Base-by-base conservation (phyloP, 2,329 filamentous ascomycete genomes). In the Zymoseptoria brevis region DNA sequence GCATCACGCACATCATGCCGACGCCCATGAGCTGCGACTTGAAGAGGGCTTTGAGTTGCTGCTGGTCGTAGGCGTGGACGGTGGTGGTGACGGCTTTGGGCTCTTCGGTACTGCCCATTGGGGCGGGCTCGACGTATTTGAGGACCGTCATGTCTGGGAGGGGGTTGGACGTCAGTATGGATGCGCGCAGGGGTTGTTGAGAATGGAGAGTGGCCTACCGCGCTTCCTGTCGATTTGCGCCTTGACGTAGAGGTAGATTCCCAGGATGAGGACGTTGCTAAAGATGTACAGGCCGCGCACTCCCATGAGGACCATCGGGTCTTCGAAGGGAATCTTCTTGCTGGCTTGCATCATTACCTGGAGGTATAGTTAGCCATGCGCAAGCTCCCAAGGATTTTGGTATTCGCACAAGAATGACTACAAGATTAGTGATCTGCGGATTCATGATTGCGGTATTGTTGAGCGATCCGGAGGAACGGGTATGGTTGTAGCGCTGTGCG, bases 1-100 rank as follows among this genome's bases (percentile, higher is more conserved):
- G 94, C 93, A 99, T 97, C 73, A 96, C 89, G 63, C 78, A 86
- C 93, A 99, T 97, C 92, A 99, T 99, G 75, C 84, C 92, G 60
- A 99, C 82, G 61, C 94, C 94, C 89, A 96, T 97, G 71, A 95
- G 79, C 80, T 97, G 93, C 65, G 87, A 84, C 77, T 94, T 94
- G 83, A 93, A 90, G 66, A 90, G 83, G 65, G 84, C 81, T 78
- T 88, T 88, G 73, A 97, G 83, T 80, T 97, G 93, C 69, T 83
- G 79, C 71, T 86, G 81, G 77, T 99, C 94, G 83, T 99, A 99
- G 72, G 92, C 91, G 80, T 95, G 88, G 75, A 96, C 84, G 64
- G 94, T 99, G 64, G 94, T 99, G 59, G 93, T 96, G 69, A 97
- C 88, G 69, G 96, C 89, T 79, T 96, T 96, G 74, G 89, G 87